phyloP scores from a whole-genome alignment of 129 eudicot genomes.

The Flaveria trinervia region DNA sequence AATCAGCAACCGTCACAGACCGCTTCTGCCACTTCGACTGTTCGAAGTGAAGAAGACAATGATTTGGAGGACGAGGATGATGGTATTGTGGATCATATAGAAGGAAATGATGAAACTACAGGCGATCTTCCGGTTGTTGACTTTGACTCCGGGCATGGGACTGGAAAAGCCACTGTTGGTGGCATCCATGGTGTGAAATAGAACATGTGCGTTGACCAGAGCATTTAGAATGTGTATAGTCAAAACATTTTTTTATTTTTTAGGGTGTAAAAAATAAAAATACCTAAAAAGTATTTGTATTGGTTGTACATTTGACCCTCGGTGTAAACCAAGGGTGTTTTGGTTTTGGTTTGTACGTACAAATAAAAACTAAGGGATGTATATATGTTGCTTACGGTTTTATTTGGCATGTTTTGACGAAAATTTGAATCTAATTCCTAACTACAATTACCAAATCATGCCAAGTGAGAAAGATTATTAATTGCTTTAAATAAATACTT shows the following conservation, averaged over 20 bases:
- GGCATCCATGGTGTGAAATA: constrained; percentile 6
- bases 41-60: constrained; percentile 1
- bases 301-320: neutral
- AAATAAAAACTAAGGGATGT: too few species aligned
- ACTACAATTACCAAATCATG: too few species aligned
- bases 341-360: too few species aligned
- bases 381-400: too few species aligned
- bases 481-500: too few species aligned
- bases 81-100: neutral
- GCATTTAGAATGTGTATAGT: neutral
- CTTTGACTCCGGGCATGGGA: constrained; percentile 22
- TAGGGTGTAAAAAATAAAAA: neutral
- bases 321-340: too few species aligned
- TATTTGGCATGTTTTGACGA: too few species aligned
- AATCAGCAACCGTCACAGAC: constrained; percentile 16
- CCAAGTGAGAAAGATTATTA: too few species aligned
- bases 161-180: neutral
- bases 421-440: too few species aligned
- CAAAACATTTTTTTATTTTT: neutral
- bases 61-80: constrained; percentile 19
- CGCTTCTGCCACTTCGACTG: neutral
- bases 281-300: neutral
- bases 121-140: constrained; percentile 19
- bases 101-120: constrained; percentile 10
- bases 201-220: constrained; percentile 21